These are phyloP conservation scores for Rhizophora apiculata DNA, from an alignment of 345 rosid genomes.

Conservation along the genomic window DNA sequence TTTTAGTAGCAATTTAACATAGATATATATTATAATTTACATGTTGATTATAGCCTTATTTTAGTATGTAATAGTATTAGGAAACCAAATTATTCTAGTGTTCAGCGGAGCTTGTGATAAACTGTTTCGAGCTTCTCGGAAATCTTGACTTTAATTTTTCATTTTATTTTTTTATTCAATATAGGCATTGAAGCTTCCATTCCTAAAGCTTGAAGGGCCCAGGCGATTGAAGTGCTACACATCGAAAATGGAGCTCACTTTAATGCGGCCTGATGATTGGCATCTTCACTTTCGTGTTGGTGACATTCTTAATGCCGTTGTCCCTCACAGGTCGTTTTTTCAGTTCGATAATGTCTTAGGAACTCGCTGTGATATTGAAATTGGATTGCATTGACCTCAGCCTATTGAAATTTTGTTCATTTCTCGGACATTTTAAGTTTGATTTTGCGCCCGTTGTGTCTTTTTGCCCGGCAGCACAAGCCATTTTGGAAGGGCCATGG, in stretches of 20 bases:
- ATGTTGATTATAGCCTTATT: no score
- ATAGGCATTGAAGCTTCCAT: background rate
- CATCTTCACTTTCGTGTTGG: background rate
- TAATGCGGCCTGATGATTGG: background rate
- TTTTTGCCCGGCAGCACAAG: conserved; percentile 41
- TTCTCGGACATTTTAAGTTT: background rate
- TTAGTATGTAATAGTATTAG: no score
- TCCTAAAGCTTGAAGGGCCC: background rate
- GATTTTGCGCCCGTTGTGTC: conserved; percentile 6
- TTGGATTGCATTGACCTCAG: no score
- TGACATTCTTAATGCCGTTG: background rate
- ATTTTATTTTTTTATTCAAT: background rate
- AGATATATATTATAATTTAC: no score
- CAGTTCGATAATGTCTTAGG: no score
- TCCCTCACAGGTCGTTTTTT: background rate
- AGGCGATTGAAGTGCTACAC: background rate
- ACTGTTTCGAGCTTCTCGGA: no score
- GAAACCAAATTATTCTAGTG: no score
- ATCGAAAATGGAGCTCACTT: background rate
- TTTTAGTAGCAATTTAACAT: no score
- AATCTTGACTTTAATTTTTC: no score
- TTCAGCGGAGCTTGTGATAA: no score
- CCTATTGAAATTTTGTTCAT: background rate
- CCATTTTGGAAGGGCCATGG: conserved; percentile 76
- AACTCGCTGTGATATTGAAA: no score